These are phyloP conservation scores for Aspergillus fumigatiaffinis DNA, from an alignment of 2,329 filamentous ascomycete genomes.

Conservation along the genomic window DNA sequence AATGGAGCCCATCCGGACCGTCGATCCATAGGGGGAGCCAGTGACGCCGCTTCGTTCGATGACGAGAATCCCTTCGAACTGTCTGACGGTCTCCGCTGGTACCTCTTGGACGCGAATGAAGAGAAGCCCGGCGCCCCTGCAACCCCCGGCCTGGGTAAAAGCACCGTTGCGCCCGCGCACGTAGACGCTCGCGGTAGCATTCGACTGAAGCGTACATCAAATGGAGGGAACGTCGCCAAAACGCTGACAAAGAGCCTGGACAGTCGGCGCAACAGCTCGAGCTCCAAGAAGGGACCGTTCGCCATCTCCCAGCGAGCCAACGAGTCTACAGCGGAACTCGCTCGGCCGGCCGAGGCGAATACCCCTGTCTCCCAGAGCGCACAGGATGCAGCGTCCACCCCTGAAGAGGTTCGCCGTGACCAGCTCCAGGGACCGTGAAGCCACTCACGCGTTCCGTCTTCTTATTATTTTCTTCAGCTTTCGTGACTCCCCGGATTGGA, in stretches of 20 bases:
- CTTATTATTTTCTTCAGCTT: neutral
- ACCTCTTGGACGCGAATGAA: slow-evolving; percentile 87
- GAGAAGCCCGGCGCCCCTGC: slow-evolving; percentile 88
- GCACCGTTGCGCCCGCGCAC: slow-evolving; percentile 81
- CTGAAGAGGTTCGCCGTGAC: slow-evolving; percentile 49
- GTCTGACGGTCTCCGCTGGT: slow-evolving; percentile 93
- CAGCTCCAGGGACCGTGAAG: slow-evolving; percentile 42
- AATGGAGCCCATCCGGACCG: slow-evolving; percentile 52
- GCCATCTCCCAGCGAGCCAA: slow-evolving; percentile 27
- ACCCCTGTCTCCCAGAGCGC: slow-evolving; percentile 22
- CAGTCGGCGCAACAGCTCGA: slow-evolving; percentile 82
- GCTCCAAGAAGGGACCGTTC: slow-evolving; percentile 66
- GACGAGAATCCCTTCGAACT: slow-evolving; percentile 97
- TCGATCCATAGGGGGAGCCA: slow-evolving; percentile 46
- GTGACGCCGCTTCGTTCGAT: slow-evolving; percentile 60
- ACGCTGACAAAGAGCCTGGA: slow-evolving; percentile 84
- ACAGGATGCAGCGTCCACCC: slow-evolving; percentile 39
- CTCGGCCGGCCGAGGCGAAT: slow-evolving; percentile 34
- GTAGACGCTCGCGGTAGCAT: slow-evolving; percentile 77
- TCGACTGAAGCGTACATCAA: slow-evolving; percentile 48
- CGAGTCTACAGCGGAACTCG: slow-evolving; percentile 34
- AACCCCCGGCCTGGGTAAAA: slow-evolving; percentile 89
- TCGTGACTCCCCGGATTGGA: slow-evolving; percentile 7
- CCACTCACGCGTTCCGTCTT: slow-evolving; percentile 7
- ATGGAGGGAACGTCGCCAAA: slow-evolving; percentile 70